Base-by-base conservation (phyloP, 768 basidiomycete species). In the Lactarius psammicola region DNA sequence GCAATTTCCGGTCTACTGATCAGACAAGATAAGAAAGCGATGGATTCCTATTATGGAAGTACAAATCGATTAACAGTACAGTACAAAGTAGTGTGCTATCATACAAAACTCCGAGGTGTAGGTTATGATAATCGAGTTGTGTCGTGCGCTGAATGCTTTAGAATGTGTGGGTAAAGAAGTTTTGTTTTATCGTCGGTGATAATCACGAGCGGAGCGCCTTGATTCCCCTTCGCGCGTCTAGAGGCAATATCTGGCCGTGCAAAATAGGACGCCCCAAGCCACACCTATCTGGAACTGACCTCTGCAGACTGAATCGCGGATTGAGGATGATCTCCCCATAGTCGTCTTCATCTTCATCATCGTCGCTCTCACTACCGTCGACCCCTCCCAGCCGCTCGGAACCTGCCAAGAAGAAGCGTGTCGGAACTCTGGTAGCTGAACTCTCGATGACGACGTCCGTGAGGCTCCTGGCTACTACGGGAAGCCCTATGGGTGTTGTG, bases 311-410 rank as follows among this genome's bases (percentile, higher is more conserved):
- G 42, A 70, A 70, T n/a, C 49, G 63, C 3, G 67, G 60, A 49
- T 68, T 70, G 30, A 68, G 53, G 15, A 70, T 36, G 28, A 70
- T 44, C 54, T 70, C 69, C 9, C 69, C 69, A 13, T 70, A 70
- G 55, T 70, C 69, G 10, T 70, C 67, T 36, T 70, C 69, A 17
- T 69, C 68, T 1, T 68, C 67, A 6, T 68, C 65, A 17, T 57
- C 61, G 28, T 69, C 68, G 23, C 61, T 57, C 30, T 65, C 60
- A 20, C 31, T 42, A 10, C 61, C 63, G 31, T 62, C 63, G 15
- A 38, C 60, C 7, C 18, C 23, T 36, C 30, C 66, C 23, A 28
- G 9, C 42, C 56, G 59, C 13, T 60, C 66, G 0, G 57, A 26
- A 15, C n/a, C 28, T 13, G 57, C 60, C 20, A 70, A 57, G 49